Evolutionary conservation across 2,329 filamentous ascomycete genomes (phyloP).

Genomic region (Ceratocystis ficicola): DNA sequence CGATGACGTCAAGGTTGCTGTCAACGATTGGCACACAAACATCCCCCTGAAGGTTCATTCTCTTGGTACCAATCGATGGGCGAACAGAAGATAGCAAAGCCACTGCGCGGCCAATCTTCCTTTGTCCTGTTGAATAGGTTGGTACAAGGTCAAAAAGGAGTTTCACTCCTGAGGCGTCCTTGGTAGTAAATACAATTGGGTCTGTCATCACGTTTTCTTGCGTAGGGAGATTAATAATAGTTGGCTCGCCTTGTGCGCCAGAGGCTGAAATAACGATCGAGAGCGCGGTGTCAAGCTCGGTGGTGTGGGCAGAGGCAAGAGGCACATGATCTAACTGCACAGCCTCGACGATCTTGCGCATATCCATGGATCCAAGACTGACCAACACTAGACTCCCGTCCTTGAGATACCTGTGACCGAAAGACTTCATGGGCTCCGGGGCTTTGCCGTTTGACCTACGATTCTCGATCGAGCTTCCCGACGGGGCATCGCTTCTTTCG

Average conservation of each 20-base stretch:
- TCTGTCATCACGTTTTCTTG: constrained; percentile 91
- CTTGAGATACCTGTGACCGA: constrained; percentile 88
- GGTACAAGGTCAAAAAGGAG: constrained; percentile 90
- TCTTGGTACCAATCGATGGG: constrained; percentile 66
- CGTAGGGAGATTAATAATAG: constrained; percentile 80
- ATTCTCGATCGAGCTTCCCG: constrained; percentile 47
- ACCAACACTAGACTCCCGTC: constrained; percentile 83
- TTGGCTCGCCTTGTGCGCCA: constrained; percentile 74
- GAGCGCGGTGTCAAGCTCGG: constrained; percentile 84
- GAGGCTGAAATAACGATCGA: constrained; percentile 82
- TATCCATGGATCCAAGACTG: constrained; percentile 89
- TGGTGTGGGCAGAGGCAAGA: constrained; percentile 74
- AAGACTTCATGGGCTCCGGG: constrained; percentile 78
- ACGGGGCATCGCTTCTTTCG: constrained; percentile 30
- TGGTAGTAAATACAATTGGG: constrained; percentile 77
- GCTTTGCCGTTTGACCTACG: constrained; percentile 45
- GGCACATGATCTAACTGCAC: constrained; percentile 84
- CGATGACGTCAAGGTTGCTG: constrained; percentile 77
- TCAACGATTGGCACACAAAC: constrained; percentile 84
- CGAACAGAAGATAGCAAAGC: constrained; percentile 79
- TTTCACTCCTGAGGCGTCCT: constrained; percentile 68
- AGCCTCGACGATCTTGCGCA: constrained; percentile 64
- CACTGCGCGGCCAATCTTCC: constrained; percentile 80
- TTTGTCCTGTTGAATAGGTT: constrained; percentile 74
- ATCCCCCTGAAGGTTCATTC: constrained; percentile 87